Evolutionary conservation across 2,329 filamentous ascomycete species (phyloP).

Genomic region (Sclerotinia minor): DNA sequence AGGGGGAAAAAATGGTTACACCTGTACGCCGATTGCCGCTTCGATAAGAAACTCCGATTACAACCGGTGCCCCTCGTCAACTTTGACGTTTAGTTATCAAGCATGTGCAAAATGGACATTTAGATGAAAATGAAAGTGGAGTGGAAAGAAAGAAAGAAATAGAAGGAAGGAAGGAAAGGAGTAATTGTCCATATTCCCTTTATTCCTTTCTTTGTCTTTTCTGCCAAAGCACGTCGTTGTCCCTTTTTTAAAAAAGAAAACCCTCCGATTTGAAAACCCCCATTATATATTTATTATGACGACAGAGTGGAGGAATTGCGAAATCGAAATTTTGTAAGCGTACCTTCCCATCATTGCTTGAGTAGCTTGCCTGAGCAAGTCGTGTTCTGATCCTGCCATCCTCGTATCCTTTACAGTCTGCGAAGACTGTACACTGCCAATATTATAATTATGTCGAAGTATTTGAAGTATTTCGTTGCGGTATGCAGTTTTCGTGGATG

Average conservation of each 20-base stretch:
- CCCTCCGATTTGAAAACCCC: background rate
- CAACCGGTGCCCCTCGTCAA: constrained; percentile 36
- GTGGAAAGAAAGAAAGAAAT: background rate
- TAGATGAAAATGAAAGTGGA: constrained; percentile 19
- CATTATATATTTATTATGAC: constrained; percentile 5
- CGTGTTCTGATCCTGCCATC: constrained; percentile 40
- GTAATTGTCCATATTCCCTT: constrained; percentile 6
- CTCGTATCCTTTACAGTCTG: constrained; percentile 12
- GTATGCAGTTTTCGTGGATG: background rate
- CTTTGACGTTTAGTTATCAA: constrained; percentile 31
- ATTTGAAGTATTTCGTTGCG: background rate
- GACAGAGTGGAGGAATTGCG: constrained; percentile 26
- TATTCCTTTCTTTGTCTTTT: background rate
- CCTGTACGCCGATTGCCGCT: constrained; percentile 35
- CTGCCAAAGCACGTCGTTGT: background rate
- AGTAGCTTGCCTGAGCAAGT: constrained; percentile 43
- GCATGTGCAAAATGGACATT: constrained; percentile 24
- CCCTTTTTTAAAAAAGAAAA: constrained; percentile 3
- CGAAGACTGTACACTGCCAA: constrained; percentile 2
- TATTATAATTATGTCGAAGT: constrained; percentile 10
- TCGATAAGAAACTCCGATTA: constrained; percentile 36
- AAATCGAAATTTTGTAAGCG: constrained; percentile 27
- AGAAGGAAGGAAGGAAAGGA: background rate
- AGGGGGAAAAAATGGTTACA: constrained; percentile 13
- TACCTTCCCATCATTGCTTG: constrained; percentile 44